Percentiles rank a stretch among this genome's conserved stretches.
Evolutionary conservation across 805 yeast species (phyloP).

Genomic region (Ogataea haglerorum): DNA sequence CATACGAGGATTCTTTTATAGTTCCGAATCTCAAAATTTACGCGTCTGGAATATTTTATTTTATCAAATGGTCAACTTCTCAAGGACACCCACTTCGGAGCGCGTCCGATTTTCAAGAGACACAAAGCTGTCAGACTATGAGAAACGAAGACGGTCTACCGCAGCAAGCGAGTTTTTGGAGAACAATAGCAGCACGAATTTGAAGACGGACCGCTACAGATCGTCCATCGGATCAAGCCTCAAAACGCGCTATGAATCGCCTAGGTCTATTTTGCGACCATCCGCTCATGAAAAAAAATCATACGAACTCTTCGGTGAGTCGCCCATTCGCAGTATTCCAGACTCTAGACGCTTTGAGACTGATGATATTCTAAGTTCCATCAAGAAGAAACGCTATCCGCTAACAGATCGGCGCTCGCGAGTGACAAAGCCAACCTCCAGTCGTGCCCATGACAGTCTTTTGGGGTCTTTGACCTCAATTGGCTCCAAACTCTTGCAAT

Average conservation of each 20-base stretch:
- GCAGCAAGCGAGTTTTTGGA: conserved; percentile 16
- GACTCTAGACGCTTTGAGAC: conserved; percentile 16
- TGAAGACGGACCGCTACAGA: neutral
- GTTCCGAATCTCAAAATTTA: conserved; percentile 4
- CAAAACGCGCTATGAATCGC: conserved; percentile 7
- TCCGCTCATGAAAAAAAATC: conserved; percentile 16
- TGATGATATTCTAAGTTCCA: conserved; percentile 18
- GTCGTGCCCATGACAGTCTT: conserved; percentile 18
- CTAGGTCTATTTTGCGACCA: conserved; percentile 14
- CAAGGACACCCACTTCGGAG: conserved; percentile 6
- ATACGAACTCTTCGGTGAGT: conserved; percentile 28
- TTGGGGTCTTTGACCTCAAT: conserved; percentile 27
- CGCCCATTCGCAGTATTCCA: conserved; percentile 24
- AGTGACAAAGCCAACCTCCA: conserved; percentile 2
- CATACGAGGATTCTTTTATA: conserved; percentile 11
- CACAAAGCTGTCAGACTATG: conserved; percentile 17
- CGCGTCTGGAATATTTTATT: conserved; percentile 10
- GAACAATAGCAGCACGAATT: neutral
- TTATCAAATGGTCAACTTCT: conserved; percentile 1
- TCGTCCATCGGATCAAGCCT: neutral
- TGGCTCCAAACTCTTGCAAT: conserved; percentile 27
- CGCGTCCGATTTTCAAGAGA: conserved; percentile 19
- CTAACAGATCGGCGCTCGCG: conserved; percentile 5
- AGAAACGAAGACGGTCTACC: conserved; percentile 15
- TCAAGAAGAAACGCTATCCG: conserved; percentile 14